Evolutionary conservation across 2,329 filamentous ascomycete genomes (phyloP).

Genomic region (Hypoxylon sp.): DNA sequence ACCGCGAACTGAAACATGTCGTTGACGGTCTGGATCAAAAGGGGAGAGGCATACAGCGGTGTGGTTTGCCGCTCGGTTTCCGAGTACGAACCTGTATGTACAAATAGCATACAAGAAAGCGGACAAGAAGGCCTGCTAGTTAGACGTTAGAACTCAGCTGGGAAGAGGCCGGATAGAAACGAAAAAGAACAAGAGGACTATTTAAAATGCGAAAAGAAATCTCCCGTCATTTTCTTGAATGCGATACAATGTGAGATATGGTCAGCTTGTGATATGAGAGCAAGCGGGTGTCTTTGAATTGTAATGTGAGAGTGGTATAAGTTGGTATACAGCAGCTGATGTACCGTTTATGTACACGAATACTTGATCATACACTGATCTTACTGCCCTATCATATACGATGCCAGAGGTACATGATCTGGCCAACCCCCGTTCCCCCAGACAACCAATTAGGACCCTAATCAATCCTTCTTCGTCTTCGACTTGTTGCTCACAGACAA

Average conservation of each 20-base stretch:
- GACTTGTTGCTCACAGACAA: conserved; percentile 16
- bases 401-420: too few relatives aligned
- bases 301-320: not conserved
- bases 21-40: conserved; percentile 1
- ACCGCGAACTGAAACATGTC: conserved; percentile 20
- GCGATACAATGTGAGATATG: conserved; percentile 1
- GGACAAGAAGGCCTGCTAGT: conserved; percentile 23
- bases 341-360: not conserved
- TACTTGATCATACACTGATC: not conserved
- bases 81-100: conserved; percentile 27
- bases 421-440: too few relatives aligned
- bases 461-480: conserved; percentile 26
- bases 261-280: too few relatives aligned
- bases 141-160: conserved; percentile 25
- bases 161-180: not conserved
- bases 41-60: conserved; percentile 8
- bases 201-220: conserved; percentile 38
- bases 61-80: conserved; percentile 27
- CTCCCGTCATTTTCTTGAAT: conserved; percentile 31
- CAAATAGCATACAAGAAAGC: conserved; percentile 27
- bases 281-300: too few relatives aligned
- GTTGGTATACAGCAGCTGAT: not conserved
- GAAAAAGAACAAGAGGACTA: conserved; percentile 15
- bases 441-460: too few relatives aligned
- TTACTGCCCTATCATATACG: not conserved